A percentile compares a stretch with the other conserved stretches of the same genome.
phyloP scores from a whole-genome alignment of 768 basidiomycete species.

The Coprinellus micaceus region DNA sequence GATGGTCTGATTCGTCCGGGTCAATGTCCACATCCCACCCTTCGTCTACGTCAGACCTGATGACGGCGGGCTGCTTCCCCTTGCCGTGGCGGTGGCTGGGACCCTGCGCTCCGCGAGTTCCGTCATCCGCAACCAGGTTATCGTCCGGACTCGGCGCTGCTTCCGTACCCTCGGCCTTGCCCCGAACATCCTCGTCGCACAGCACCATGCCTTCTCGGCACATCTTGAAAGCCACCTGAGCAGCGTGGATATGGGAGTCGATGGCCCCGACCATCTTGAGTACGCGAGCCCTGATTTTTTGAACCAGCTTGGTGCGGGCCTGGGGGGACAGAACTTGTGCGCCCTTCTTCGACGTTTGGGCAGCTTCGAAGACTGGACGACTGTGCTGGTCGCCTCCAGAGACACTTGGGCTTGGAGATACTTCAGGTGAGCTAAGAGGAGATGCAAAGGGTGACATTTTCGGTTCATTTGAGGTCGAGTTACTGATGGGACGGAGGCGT shows the following conservation, averaged over 20 bases:
- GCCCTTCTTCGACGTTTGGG: not conserved
- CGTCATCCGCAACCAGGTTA: too few relatives aligned
- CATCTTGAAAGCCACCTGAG: slow-evolving; percentile 3
- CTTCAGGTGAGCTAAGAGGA: not conserved
- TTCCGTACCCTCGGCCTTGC: not conserved
- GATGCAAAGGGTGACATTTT: not conserved
- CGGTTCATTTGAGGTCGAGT: not conserved
- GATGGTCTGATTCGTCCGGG: not conserved
- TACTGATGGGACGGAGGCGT: not conserved
- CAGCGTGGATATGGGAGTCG: slow-evolving; percentile 1
- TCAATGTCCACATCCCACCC: not conserved
- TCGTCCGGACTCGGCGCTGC: too few relatives aligned
- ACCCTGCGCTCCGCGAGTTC: too few relatives aligned
- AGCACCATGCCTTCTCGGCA: not conserved
- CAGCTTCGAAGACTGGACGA: not conserved
- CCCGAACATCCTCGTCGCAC: not conserved
- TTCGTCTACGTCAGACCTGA: not conserved
- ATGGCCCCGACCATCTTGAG: not conserved
- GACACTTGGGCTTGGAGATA: not conserved
- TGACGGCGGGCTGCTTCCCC: too few relatives aligned
- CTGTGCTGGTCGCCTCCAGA: not conserved
- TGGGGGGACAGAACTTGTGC: not conserved
- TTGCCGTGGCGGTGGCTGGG: too few relatives aligned
- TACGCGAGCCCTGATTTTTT: not conserved
- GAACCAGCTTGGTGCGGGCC: not conserved